phyloP scores from a whole-genome alignment of 768 basidiomycete species.

The Boletus fagicola region DNA sequence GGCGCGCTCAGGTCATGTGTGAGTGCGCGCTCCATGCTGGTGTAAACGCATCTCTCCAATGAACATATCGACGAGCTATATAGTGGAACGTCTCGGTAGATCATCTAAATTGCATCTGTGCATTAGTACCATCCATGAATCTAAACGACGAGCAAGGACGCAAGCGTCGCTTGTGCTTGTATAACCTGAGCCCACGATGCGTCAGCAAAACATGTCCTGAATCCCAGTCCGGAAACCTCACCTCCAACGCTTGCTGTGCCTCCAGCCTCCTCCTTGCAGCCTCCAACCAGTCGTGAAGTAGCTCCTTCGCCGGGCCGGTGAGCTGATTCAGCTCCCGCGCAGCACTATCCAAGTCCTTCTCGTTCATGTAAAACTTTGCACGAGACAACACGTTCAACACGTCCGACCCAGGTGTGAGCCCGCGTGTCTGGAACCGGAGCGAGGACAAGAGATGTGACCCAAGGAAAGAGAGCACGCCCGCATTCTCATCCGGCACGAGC shows the following conservation, averaged over 20 bases:
- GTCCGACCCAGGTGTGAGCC: slow-evolving; percentile 70
- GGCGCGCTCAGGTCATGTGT: slow-evolving; percentile 84
- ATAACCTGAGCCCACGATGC: slow-evolving; percentile 53
- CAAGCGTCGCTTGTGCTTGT: slow-evolving; percentile 79
- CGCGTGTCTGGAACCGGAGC: slow-evolving; percentile 77
- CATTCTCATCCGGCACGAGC: slow-evolving; percentile 87
- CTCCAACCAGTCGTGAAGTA: slow-evolving; percentile 86
- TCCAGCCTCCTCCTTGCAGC: slow-evolving; percentile 86
- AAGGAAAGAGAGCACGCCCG: slow-evolving; percentile 83
- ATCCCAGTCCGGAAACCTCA: slow-evolving; percentile 26
- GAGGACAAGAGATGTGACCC: slow-evolving; percentile 75
- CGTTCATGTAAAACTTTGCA: slow-evolving; percentile 84
- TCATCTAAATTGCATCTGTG: slow-evolving; percentile 25
- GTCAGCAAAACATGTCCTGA: slow-evolving; percentile 12
- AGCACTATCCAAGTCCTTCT: slow-evolving; percentile 84
- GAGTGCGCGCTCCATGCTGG: slow-evolving; percentile 63
- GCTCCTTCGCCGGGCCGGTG: slow-evolving; percentile 70
- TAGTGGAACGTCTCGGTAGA: slow-evolving; percentile 8
- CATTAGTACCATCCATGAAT: slow-evolving; percentile 13
- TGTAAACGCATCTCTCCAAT: slow-evolving; percentile 4
- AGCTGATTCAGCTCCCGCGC: slow-evolving; percentile 91
- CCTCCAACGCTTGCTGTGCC: slow-evolving; percentile 90
- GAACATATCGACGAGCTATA: not conserved
- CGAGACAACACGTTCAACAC: slow-evolving; percentile 84
- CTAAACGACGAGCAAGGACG: slow-evolving; percentile 75